Percentiles rank a stretch among this genome's conserved stretches.
Evolutionary conservation across 208 protist species (phyloP).

Genomic region (Leishmania turanica): DNA sequence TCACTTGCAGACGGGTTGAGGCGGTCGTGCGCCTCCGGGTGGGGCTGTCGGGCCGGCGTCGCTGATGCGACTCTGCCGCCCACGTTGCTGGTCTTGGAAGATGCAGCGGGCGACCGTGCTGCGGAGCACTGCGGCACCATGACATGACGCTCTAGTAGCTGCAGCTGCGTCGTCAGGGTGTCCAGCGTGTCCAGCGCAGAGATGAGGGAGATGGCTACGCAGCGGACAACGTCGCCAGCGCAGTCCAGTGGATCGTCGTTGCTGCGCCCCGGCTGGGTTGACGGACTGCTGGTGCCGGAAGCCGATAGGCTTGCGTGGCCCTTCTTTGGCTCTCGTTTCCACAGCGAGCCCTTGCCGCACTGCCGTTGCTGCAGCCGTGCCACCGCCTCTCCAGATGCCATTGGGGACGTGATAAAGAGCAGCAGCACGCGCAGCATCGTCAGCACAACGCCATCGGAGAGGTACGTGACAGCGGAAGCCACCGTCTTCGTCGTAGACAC

Average conservation of each 20-base stretch:
- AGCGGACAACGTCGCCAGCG: constrained; percentile 2
- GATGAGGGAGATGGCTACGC: background rate
- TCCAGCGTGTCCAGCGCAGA: constrained; percentile 2
- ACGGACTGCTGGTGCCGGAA: background rate
- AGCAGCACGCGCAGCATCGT: constrained; percentile 19
- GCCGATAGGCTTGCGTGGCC: background rate
- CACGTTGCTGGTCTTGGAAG: background rate
- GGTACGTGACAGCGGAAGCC: background rate
- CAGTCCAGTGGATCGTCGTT: background rate
- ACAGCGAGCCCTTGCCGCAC: background rate
- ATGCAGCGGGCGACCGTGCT: background rate
- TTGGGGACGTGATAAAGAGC: constrained; percentile 15
- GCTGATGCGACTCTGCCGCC: background rate
- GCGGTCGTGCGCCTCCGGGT: background rate
- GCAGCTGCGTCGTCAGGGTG: background rate
- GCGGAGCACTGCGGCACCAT: background rate
- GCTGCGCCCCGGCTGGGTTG: background rate
- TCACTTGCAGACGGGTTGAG: background rate
- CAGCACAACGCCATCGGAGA: constrained; percentile 7
- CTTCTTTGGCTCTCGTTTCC: background rate
- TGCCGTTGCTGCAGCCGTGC: constrained; percentile 3
- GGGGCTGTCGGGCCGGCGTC: background rate
- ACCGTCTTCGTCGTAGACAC: background rate
- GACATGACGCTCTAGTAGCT: constrained; percentile 7
- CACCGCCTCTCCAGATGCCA: constrained; percentile 18